Evolutionary conservation across 352 stramenopile genomes (phyloP).

Genomic region (Peronospora farinosa): DNA sequence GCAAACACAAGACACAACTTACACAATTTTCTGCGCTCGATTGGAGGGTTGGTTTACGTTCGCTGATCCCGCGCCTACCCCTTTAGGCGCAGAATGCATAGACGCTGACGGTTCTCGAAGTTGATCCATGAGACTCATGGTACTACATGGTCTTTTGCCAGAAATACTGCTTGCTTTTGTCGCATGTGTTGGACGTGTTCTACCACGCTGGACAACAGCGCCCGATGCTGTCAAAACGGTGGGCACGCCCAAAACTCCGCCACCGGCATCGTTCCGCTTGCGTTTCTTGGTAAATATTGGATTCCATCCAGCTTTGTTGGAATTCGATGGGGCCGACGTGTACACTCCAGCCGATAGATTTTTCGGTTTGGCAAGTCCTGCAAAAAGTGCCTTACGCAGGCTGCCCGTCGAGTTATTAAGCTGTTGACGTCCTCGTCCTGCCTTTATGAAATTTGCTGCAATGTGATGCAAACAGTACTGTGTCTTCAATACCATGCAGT

Average conservation of each 20-base stretch:
- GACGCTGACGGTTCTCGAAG: constrained; percentile 19
- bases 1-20: constrained; percentile 14
- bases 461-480: constrained; percentile 81
- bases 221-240: constrained; percentile 49
- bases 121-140: constrained; percentile 34
- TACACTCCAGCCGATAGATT: constrained; percentile 81
- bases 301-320: constrained; percentile 31
- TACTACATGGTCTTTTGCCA: constrained; percentile 9
- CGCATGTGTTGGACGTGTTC: constrained; percentile 4
- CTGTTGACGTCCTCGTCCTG: constrained; percentile 60
- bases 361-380: constrained; percentile 43
- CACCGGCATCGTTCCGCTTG: constrained; percentile 33
- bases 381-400: constrained; percentile 63
- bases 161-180: background rate
- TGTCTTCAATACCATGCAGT: constrained; percentile 25
- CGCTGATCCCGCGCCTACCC: constrained; percentile 1
- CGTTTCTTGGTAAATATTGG: constrained; percentile 42
- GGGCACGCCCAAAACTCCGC: constrained; percentile 34
- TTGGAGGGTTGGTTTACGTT: constrained; percentile 18
- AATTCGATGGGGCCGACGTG: constrained; percentile 25
- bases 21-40: constrained; percentile 56
- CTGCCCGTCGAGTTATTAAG: constrained; percentile 67
- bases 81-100: constrained; percentile 10
- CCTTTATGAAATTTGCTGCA: constrained; percentile 59
- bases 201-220: constrained; percentile 34